Conservation (phyloP, 352 stramenopile genomes). For the Phytophthora capsici region DNA sequence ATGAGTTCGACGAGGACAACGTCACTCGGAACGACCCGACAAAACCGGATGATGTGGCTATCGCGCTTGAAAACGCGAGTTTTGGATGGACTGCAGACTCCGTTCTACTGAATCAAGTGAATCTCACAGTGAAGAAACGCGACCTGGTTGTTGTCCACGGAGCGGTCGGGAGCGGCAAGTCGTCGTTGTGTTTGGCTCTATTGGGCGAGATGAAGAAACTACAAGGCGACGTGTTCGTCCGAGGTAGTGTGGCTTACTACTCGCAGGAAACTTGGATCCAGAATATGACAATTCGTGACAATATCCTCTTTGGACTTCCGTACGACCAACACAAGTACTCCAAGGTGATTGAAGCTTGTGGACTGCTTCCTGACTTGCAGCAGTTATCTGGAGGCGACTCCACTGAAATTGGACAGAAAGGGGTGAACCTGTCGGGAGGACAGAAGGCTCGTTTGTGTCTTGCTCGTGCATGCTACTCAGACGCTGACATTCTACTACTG, state of each 20-base stretch:
- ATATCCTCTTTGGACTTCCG: slow-evolving; percentile 92
- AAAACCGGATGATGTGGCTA: slow-evolving; percentile 11
- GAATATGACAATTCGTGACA: slow-evolving; percentile 93
- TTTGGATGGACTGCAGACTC: slow-evolving; percentile 41
- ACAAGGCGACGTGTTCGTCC: slow-evolving; percentile 42
- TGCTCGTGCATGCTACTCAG: slow-evolving; percentile 42
- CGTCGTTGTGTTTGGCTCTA: slow-evolving; percentile 54
- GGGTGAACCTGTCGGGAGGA: slow-evolving; percentile 93
- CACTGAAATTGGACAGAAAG: slow-evolving; percentile 91
- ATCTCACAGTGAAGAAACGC: slow-evolving; percentile 43
- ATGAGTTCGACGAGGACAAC: slow-evolving; percentile 33
- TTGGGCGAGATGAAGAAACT: slow-evolving; percentile 87
- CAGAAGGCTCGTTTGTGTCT: slow-evolving; percentile 88
- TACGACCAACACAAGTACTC: slow-evolving; percentile 57
- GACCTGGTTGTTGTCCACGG: slow-evolving; percentile 63
- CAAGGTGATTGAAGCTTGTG: slow-evolving; percentile 76
- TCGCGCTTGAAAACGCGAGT: slow-evolving; percentile 40
- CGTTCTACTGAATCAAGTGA: slow-evolving; percentile 39
- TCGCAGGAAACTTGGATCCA: slow-evolving; percentile 93
- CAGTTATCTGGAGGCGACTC: not conserved
- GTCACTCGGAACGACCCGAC: slow-evolving; percentile 16
- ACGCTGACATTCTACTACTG: slow-evolving; percentile 50
- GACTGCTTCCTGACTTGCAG: not conserved
- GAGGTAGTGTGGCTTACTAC: slow-evolving; percentile 61
- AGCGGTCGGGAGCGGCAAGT: slow-evolving; percentile 58